phyloP scores from a whole-genome alignment of 116 monocot genomes.

The Phalaenopsis hybrid region DNA sequence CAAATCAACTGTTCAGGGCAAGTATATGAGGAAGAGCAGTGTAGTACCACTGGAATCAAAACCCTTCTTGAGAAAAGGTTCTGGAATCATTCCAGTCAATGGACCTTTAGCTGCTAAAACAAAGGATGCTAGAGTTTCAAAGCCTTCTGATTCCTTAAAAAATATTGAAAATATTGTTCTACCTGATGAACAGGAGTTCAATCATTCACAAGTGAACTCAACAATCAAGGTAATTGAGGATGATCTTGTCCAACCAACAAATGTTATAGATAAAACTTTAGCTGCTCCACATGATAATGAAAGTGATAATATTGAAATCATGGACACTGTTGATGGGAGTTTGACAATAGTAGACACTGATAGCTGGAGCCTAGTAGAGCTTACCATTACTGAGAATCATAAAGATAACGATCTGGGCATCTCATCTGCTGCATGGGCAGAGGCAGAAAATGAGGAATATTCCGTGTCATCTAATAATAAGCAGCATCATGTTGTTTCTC shows the following conservation, averaged over 20 bases:
- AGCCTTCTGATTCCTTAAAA: slow-evolving; percentile 43
- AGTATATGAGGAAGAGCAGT: slow-evolving; percentile 74
- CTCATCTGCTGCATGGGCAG: slow-evolving; percentile 91
- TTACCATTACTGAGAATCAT: slow-evolving; percentile 25
- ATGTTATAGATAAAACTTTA: slow-evolving; percentile 24
- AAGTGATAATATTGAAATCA: slow-evolving; percentile 21
- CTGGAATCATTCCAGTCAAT: slow-evolving; percentile 25
- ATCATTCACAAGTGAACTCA: slow-evolving; percentile 5
- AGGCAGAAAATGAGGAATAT: slow-evolving; percentile 39
- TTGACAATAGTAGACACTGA: slow-evolving; percentile 16
- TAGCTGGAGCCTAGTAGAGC: slow-evolving; percentile 18
- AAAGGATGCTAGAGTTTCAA: slow-evolving; percentile 38
- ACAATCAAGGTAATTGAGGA: slow-evolving; percentile 20
- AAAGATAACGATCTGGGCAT: slow-evolving; percentile 57
- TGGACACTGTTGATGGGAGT: slow-evolving; percentile 17
- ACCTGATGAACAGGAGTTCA: slow-evolving; percentile 33
- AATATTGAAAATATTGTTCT: slow-evolving; percentile 30
- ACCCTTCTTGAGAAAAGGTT: slow-evolving; percentile 58
- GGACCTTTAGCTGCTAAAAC: slow-evolving; percentile 26
- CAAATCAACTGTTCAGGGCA: slow-evolving; percentile 72
- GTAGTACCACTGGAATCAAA: slow-evolving; percentile 89
- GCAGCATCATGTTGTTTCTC: slow-evolving; percentile 12
- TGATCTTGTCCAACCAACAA: slow-evolving; percentile 27
- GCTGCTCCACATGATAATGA: slow-evolving; percentile 20
- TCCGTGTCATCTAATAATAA: slow-evolving; percentile 25